phyloP scores from a whole-genome alignment of 441 rosid genomes.

The Croton setiger region DNA sequence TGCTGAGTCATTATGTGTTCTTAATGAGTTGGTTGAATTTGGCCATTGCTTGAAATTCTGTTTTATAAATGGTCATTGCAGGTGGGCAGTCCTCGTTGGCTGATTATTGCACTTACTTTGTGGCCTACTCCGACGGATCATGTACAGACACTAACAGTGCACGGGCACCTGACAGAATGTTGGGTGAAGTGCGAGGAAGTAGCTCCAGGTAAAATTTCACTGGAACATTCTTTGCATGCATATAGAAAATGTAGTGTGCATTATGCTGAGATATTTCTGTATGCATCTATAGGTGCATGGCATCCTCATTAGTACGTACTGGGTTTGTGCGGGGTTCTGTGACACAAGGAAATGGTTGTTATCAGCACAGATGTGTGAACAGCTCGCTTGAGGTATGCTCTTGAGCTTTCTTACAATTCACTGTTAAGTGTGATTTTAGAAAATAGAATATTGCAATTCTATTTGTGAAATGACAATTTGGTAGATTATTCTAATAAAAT shows the following conservation, averaged over 20 bases:
- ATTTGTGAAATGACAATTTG: neutral
- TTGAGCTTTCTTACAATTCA: constrained; percentile 11
- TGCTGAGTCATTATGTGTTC: neutral
- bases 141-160: constrained; percentile 94
- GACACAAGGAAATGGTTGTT: constrained; percentile 97
- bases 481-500: no score
- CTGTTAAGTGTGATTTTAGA: neutral
- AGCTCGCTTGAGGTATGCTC: constrained; percentile 73
- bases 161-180: constrained; percentile 93
- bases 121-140: constrained; percentile 98
- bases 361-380: constrained; percentile 87
- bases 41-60: neutral
- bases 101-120: constrained; percentile 96
- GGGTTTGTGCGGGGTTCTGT: constrained; percentile 94
- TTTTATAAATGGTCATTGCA: constrained; percentile 35
- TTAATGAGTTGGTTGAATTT: constrained; percentile 2
- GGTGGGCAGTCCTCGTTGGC: constrained; percentile 99
- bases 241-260: constrained; percentile 1
- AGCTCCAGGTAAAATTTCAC: constrained; percentile 67
- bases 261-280: constrained; percentile 24
- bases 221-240: constrained; percentile 5
- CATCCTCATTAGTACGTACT: constrained; percentile 88
- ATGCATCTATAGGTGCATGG: constrained; percentile 69
- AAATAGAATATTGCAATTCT: neutral
- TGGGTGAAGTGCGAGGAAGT: constrained; percentile 97